Evolutionary conservation across 177 flowering plant genomes (phyloP), one percentile per base, ranked within the genome.

Genomic region (Telopea speciosissima): DNA sequence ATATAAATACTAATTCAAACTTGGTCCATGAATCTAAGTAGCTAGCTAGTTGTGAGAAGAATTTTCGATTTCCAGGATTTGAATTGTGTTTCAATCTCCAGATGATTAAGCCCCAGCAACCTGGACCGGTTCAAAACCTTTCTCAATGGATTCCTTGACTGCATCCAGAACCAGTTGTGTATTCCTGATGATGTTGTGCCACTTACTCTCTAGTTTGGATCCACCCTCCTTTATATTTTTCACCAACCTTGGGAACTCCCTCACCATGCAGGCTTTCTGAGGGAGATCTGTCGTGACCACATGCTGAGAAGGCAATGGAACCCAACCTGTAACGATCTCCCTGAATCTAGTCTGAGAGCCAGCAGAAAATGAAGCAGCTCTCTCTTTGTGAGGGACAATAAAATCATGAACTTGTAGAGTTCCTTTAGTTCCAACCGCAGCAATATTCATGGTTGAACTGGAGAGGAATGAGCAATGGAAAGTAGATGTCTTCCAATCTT

Each of bases 221-320:
- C 88, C 88, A 9, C 77, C 68, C 22, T 52, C 74, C 52, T 85
- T 82, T 0, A 93, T 82, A 16, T 63, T 61, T 23, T 40, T 70
- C 10, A 85, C 94, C 80, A 90, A 72, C 14, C 76, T 66, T 0
- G 94, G 76, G 72, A 93, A 91, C 80, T 91, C 90, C 65, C 67
- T 84, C 71, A 93, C 97, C 97, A 93, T 88, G 26, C 72, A 76
- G 23, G 76, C 94, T 70, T 93, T 97, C 71, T 93, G 97, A 12
- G 98, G 92, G 70, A 91, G 84, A 61, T 88, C 89, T 3, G 79
- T 80, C 0, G 17, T 36, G 17, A 87, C 81, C 8, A 36, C 69
- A 68, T 84, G 89, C 74, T 84, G 76, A n/a, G 79, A 81, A 5
- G 96, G 97, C 65, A 21, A 11, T 1, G 87, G 79, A 1, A 5